Percentiles rank a stretch among this genome's conserved stretches.
Evolutionary conservation across 441 rosid species (phyloP).

Genomic region (Codiaeum variegatum): DNA sequence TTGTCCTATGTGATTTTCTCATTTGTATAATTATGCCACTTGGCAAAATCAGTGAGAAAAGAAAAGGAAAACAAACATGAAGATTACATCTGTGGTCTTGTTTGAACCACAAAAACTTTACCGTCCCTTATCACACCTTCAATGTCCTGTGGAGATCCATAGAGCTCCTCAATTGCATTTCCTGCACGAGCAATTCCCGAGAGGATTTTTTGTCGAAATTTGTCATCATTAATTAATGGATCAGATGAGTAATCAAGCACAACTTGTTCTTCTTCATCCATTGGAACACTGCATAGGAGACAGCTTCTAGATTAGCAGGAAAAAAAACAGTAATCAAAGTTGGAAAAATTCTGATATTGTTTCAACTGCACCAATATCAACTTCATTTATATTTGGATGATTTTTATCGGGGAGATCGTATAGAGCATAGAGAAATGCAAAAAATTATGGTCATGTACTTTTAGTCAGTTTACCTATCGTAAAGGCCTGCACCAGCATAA

Average conservation of each 20-base stretch:
- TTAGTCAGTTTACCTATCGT: conserved; percentile 70
- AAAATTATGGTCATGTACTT: neutral
- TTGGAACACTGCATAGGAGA: conserved; percentile 70
- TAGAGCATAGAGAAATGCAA: neutral
- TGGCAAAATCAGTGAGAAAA: conserved; percentile 9
- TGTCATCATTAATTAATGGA: conserved; percentile 55
- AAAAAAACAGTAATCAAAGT: neutral
- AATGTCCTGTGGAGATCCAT: conserved; percentile 87
- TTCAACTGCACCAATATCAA: neutral
- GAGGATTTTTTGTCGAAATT: conserved; percentile 61
- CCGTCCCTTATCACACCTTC: conserved; percentile 92
- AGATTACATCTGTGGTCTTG: conserved; percentile 88
- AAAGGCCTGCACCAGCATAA: conserved; percentile 99
- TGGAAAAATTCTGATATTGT: too few species aligned
- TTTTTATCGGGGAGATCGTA: neutral
- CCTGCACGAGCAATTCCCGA: conserved; percentile 79
- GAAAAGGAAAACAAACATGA: neutral
- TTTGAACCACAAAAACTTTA: conserved; percentile 85
- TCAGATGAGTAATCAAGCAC: conserved; percentile 80
- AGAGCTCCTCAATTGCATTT: conserved; percentile 71
- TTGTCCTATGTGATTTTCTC: neutral
- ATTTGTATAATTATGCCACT: neutral
- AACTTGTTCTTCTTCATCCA: conserved; percentile 84
- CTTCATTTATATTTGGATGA: too few species aligned
- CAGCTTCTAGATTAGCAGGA: conserved; percentile 10